phyloP scores from a whole-genome alignment of 768 basidiomycete species.

The Omphalotus guepiniiformis region DNA sequence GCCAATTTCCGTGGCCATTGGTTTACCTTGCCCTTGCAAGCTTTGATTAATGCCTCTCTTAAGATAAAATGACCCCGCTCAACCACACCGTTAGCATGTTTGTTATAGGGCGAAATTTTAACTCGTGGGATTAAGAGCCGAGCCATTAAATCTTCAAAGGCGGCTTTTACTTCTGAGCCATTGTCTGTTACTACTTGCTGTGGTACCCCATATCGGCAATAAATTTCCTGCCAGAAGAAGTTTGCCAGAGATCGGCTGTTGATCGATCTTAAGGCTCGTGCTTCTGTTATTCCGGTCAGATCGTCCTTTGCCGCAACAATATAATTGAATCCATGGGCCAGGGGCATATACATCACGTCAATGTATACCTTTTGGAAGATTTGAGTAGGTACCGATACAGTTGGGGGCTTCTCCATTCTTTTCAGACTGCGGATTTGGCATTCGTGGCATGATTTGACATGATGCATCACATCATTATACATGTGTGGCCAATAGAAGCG shows the following conservation, averaged over 20 bases:
- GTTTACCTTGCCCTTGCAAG: slow-evolving; percentile 20
- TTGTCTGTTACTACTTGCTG: slow-evolving; percentile 37
- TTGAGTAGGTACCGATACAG: slow-evolving; percentile 14
- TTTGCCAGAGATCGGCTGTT: slow-evolving; percentile 5
- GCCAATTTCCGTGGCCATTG: slow-evolving; percentile 25
- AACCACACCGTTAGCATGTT: slow-evolving; percentile 30
- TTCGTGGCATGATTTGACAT: slow-evolving; percentile 29
- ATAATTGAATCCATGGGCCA: slow-evolving; percentile 11
- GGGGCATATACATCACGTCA: slow-evolving; percentile 27
- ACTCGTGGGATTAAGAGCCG: slow-evolving; percentile 29
- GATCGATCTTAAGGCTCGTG: slow-evolving; percentile 16
- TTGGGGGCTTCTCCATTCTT: slow-evolving; percentile 21
- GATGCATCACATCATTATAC: slow-evolving; percentile 25
- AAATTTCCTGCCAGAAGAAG: slow-evolving; percentile 6
- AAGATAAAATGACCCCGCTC: slow-evolving; percentile 27
- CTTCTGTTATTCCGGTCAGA: slow-evolving; percentile 24
- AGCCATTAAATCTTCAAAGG: slow-evolving; percentile 11
- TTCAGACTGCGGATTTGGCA: slow-evolving; percentile 27
- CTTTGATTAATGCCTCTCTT: slow-evolving; percentile 25
- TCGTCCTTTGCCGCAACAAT: slow-evolving; percentile 27
- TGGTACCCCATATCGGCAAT: slow-evolving; percentile 28
- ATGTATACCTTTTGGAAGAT: slow-evolving; percentile 21
- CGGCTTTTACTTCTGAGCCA: slow-evolving; percentile 25
- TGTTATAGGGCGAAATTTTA: slow-evolving; percentile 37
- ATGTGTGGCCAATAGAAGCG: slow-evolving; percentile 28